Conservation (phyloP, 2,329 filamentous ascomycete species). For the Colletotrichum falcatum region DNA sequence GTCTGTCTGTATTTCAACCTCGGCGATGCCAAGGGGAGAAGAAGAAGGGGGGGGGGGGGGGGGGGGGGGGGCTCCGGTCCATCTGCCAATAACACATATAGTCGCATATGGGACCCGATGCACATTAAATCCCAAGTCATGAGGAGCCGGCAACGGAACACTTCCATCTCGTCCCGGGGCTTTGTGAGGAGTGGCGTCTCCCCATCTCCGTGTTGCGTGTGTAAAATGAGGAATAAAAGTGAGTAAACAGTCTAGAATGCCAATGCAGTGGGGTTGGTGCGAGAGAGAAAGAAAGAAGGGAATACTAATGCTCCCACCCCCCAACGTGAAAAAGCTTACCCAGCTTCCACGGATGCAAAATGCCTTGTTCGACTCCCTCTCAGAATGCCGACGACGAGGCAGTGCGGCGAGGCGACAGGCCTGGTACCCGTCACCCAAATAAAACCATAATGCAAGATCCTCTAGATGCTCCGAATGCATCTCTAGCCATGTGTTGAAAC, state of each 20-base stretch:
- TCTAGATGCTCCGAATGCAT: slow-evolving; percentile 35
- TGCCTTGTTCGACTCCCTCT: slow-evolving; percentile 19
- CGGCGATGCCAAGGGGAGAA: not conserved
- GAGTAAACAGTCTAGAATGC: slow-evolving; percentile 19
- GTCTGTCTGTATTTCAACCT: slow-evolving; percentile 21
- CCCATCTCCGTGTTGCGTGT: slow-evolving; percentile 32
- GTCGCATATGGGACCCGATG: not conserved
- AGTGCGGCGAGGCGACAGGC: slow-evolving; percentile 1
- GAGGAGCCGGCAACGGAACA: slow-evolving; percentile 15
- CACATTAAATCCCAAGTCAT: slow-evolving; percentile 25
- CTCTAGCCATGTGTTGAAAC: slow-evolving; percentile 25
- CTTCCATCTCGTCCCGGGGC: slow-evolving; percentile 7
- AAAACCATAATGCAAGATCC: slow-evolving; percentile 35
- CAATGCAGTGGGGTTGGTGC: not conserved
- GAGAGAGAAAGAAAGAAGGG: slow-evolving; percentile 5
- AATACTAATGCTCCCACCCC: slow-evolving; percentile 8
- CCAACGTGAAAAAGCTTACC: slow-evolving; percentile 20
- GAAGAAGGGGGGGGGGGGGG: not conserved
- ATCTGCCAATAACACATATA: slow-evolving; percentile 12
- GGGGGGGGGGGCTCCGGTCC: slow-evolving; percentile 2
- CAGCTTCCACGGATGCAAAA: slow-evolving; percentile 34
- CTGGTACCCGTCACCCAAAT: slow-evolving; percentile 20
- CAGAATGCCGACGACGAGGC: slow-evolving; percentile 1
- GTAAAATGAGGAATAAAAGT: slow-evolving; percentile 28
- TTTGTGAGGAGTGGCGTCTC: not conserved